These are phyloP conservation scores for Arthromyces matolae DNA, from an alignment of 768 basidiomycete species.

Conservation along the genomic window DNA sequence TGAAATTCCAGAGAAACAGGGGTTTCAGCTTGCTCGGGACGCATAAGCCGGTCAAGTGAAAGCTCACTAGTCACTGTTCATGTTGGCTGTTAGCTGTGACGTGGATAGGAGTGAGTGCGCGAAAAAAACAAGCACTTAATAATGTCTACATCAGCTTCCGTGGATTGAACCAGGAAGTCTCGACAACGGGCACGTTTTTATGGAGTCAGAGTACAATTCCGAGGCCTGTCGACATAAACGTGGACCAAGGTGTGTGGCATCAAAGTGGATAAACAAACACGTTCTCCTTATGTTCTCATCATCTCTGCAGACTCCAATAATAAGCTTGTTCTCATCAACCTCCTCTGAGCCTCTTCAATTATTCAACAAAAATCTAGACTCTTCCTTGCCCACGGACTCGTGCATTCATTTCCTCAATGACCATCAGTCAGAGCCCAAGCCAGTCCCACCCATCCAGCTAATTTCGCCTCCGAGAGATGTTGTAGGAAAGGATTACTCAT, in stretches of 20 bases:
- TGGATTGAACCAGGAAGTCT: constrained; percentile 8
- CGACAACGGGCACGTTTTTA: too few relatives aligned
- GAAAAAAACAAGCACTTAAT: too few relatives aligned
- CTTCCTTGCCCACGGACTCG: constrained; percentile 54
- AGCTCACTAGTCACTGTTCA: background rate
- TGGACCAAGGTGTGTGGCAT: background rate
- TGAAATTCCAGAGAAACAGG: background rate
- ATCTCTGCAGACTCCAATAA: constrained; percentile 53
- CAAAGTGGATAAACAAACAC: background rate
- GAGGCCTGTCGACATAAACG: background rate
- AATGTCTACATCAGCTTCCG: constrained; percentile 7
- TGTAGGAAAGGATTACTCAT: constrained; percentile 25
- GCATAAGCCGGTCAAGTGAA: background rate
- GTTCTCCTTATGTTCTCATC: constrained; percentile 47
- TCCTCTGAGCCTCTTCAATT: constrained; percentile 57
- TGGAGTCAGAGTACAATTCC: too few relatives aligned
- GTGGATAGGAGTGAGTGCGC: background rate
- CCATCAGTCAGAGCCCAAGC: constrained; percentile 45
- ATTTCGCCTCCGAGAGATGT: constrained; percentile 36
- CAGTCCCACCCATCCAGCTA: constrained; percentile 42
- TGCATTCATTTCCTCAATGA: constrained; percentile 65
- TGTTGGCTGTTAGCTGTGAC: background rate
- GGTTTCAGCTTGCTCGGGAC: background rate
- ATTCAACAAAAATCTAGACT: constrained; percentile 48
- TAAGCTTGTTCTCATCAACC: constrained; percentile 79